Conservation (phyloP, 106 monocot genomes). For the Apostasia shenzhenica region DNA sequence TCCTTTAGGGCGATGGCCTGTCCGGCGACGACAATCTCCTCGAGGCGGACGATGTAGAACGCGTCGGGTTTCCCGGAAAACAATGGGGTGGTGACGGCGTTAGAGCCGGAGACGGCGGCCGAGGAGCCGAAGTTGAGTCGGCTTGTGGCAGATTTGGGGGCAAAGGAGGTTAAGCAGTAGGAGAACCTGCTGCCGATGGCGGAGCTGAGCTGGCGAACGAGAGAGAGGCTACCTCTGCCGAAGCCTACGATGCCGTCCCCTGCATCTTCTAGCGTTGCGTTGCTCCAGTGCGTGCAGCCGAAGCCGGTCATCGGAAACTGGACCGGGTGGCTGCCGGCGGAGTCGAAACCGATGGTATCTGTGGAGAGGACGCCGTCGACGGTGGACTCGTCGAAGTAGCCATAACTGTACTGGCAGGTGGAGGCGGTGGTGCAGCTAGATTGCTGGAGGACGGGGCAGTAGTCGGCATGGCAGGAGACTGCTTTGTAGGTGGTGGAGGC, state of each 20-base stretch:
- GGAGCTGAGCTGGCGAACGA: slow-evolving; percentile 2
- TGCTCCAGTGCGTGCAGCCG: neutral
- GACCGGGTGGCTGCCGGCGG: neutral
- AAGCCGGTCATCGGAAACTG: neutral
- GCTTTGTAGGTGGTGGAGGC: neutral
- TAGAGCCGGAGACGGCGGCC: neutral
- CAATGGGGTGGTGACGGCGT: slow-evolving; percentile 1
- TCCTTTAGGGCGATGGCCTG: neutral
- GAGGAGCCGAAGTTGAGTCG: slow-evolving; percentile 22
- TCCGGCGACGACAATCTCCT: neutral
- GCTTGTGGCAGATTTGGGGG: slow-evolving; percentile 5
- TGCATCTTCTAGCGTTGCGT: neutral
- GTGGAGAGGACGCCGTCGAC: neutral
- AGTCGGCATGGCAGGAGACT: neutral
- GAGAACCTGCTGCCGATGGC: neutral
- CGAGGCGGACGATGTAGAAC: slow-evolving; percentile 1
- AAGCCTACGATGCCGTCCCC: neutral
- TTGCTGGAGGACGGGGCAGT: neutral
- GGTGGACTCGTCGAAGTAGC: neutral
- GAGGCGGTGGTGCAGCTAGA: neutral
- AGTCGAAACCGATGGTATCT: neutral
- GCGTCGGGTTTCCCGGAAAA: neutral
- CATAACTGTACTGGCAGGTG: neutral
- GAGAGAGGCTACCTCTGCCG: slow-evolving; percentile 1
- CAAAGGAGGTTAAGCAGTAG: neutral